Percentiles rank a stretch among this genome's conserved stretches.
These are phyloP conservation scores for Carnegiea gigantea DNA, from an alignment of 179 eudicot genomes.

Conservation along the genomic window DNA sequence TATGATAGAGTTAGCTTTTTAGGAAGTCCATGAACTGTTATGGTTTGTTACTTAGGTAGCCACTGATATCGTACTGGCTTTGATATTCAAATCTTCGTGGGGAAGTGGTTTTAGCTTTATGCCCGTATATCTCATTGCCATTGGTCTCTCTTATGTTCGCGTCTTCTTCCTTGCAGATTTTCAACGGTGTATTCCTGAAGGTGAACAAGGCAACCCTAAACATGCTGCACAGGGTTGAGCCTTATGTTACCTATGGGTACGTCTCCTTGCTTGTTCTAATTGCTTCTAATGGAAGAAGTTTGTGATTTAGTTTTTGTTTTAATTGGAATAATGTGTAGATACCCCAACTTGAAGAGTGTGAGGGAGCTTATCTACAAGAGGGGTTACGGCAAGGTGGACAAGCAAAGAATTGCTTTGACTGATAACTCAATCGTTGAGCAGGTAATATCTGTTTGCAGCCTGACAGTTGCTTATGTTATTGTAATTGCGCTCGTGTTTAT, in stretches of 20 bases:
- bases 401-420: conserved; percentile 67
- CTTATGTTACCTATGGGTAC: conserved; percentile 49
- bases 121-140: neutral
- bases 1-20: no score
- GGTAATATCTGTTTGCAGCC: conserved; percentile 31
- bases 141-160: neutral
- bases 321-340: conserved; percentile 27
- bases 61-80: neutral
- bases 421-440: conserved; percentile 67
- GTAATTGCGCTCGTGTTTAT: no score
- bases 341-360: conserved; percentile 73
- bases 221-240: conserved; percentile 55
- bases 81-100: neutral
- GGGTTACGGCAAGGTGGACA: conserved; percentile 67
- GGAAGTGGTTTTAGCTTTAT: neutral
- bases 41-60: neutral
- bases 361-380: conserved; percentile 68
- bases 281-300: neutral
- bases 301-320: neutral
- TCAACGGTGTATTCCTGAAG: conserved; percentile 49
- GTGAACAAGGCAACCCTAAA: conserved; percentile 52
- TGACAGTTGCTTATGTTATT: neutral
- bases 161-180: conserved; percentile 29
- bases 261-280: neutral
- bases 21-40: neutral